Percentiles rank a stretch among this genome's conserved stretches.
phyloP scores from a whole-genome alignment of 2,329 filamentous ascomycete species.

The Cercospora sp. region DNA sequence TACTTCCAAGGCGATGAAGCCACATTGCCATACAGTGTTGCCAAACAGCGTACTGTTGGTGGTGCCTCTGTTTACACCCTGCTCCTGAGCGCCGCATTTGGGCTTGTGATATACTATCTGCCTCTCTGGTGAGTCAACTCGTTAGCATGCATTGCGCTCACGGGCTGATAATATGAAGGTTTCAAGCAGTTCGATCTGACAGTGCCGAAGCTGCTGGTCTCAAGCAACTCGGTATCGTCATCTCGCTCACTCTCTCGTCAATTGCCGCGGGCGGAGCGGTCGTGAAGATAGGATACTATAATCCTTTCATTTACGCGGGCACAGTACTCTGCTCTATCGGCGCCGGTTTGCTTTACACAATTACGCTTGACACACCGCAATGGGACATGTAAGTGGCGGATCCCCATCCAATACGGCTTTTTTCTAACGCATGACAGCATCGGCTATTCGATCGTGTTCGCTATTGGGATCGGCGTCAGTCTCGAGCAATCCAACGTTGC shows the following conservation, averaged over 20 bases:
- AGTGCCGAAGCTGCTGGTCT: conserved; percentile 20
- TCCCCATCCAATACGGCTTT: too few relatives aligned
- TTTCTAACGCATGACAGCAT: conserved; percentile 22
- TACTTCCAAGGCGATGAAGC: conserved; percentile 20
- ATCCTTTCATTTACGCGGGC: conserved; percentile 45
- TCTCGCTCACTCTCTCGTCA: conserved; percentile 44
- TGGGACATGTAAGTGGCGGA: conserved; percentile 26
- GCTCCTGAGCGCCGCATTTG: conserved; percentile 16
- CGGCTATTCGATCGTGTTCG: conserved; percentile 25
- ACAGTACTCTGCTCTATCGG: conserved; percentile 45
- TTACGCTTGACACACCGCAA: conserved; percentile 14
- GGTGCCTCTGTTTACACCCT: conserved; percentile 16
- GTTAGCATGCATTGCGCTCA: background rate
- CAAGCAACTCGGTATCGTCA: conserved; percentile 24
- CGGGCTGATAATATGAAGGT: conserved; percentile 8
- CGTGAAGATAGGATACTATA: conserved; percentile 47
- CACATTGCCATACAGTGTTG: conserved; percentile 19
- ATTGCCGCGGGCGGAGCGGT: conserved; percentile 41
- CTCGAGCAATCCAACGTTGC: conserved; percentile 22
- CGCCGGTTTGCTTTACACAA: conserved; percentile 42
- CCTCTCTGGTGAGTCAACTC: conserved; percentile 16
- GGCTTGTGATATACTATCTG: conserved; percentile 21
- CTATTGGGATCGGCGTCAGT: conserved; percentile 15
- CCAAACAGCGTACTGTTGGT: conserved; percentile 19
- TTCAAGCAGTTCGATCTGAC: conserved; percentile 20